Percentiles rank a stretch among this genome's conserved stretches.
Evolutionary conservation across 306 rosid genomes (phyloP).

Genomic region (Elaeagnus macrophylla): DNA sequence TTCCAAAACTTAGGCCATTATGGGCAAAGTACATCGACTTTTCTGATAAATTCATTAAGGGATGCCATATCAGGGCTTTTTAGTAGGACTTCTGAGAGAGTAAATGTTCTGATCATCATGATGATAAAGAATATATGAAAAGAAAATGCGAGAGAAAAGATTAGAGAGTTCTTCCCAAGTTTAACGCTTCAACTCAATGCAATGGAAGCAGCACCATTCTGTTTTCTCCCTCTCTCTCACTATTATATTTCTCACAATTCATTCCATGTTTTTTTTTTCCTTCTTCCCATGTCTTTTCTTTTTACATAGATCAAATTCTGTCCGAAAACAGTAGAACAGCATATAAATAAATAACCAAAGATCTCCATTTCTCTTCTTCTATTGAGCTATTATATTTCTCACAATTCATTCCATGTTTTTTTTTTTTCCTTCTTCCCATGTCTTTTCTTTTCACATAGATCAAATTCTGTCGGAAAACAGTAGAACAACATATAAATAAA

Average conservation of each 20-base stretch:
- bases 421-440: too few relatives aligned
- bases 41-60: slow-evolving; percentile 85
- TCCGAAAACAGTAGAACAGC: too few relatives aligned
- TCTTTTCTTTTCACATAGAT: too few relatives aligned
- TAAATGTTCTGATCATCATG: slow-evolving; percentile 13
- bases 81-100: slow-evolving; percentile 36
- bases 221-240: slow-evolving; percentile 22
- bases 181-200: slow-evolving; percentile 29
- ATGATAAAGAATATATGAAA: slow-evolving; percentile 30
- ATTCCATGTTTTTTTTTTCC: too few relatives aligned
- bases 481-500: too few relatives aligned
- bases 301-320: too few relatives aligned
- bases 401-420: too few relatives aligned
- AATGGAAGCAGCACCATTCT: slow-evolving; percentile 29
- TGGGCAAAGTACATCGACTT: slow-evolving; percentile 80
- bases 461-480: too few relatives aligned
- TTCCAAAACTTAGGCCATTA: slow-evolving; percentile 64
- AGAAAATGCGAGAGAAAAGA: slow-evolving; percentile 10
- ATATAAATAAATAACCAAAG: too few relatives aligned
- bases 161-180: slow-evolving; percentile 33
- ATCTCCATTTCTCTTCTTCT: too few relatives aligned
- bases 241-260: background rate
- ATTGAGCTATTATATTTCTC: slow-evolving; percentile 2
- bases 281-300: too few relatives aligned
- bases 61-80: slow-evolving; percentile 71